Conservation (phyloP, 139 green algal genomes). For the Zygnema circumcarinatum region DNA sequence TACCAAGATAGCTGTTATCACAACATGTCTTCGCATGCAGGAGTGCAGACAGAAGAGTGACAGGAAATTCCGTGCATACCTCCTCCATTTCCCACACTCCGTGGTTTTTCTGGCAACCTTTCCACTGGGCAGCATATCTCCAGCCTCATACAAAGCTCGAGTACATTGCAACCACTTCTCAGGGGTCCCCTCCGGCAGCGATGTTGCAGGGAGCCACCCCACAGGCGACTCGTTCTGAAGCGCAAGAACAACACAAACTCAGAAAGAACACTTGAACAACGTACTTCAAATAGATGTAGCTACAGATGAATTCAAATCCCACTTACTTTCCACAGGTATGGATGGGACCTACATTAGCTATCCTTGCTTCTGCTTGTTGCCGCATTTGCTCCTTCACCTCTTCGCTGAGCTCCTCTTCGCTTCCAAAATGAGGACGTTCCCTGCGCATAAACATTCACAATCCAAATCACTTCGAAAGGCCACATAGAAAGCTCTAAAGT, state of each 20-base stretch:
- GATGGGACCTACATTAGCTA: neutral
- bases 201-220: conserved; percentile 10
- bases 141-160: conserved; percentile 11
- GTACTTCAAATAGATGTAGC: neutral
- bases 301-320: neutral
- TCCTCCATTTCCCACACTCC: conserved; percentile 44
- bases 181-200: neutral
- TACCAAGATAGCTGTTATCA: too few species aligned
- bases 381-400: neutral
- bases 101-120: neutral
- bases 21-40: too few species aligned
- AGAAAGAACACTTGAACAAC: neutral
- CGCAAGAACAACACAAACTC: too few species aligned
- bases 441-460: neutral
- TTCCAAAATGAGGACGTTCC: neutral
- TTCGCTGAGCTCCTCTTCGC: neutral
- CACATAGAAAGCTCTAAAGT: too few species aligned
- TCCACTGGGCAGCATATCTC: conserved; percentile 5
- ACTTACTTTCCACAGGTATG: neutral
- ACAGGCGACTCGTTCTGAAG: conserved; percentile 26
- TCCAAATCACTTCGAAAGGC: neutral
- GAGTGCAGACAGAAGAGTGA: too few species aligned
- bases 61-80: too few species aligned
- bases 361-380: neutral
- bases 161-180: conserved; percentile 47